Evolutionary conservation across 305 asterid species (phyloP).

Genomic region (Fraxinus dipetala): DNA sequence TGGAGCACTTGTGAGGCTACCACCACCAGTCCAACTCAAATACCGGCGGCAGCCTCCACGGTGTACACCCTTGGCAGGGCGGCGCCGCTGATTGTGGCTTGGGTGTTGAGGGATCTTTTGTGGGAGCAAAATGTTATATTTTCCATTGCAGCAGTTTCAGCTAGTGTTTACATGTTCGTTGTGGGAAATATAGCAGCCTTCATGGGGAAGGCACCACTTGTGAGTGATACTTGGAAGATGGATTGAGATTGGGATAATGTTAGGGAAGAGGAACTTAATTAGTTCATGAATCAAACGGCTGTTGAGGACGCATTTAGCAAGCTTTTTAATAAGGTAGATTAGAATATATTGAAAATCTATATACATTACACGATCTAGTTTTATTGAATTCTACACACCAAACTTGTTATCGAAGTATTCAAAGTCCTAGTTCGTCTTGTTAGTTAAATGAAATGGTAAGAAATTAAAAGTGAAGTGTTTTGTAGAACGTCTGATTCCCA

Average conservation of each 20-base stretch:
- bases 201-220: not conserved
- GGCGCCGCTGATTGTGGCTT: not conserved
- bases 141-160: constrained; percentile 1
- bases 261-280: not conserved
- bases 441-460: not conserved
- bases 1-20: not conserved
- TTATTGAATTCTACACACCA: not conserved
- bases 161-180: not conserved
- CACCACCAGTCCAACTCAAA: constrained; percentile 6
- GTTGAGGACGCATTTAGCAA: not conserved
- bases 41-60: not conserved
- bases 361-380: not conserved
- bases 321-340: not conserved
- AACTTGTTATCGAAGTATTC: not conserved
- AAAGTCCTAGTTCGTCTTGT: not conserved
- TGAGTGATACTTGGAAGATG: constrained; percentile 6
- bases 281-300: not conserved
- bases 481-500: not conserved
- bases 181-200: not conserved
- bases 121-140: not conserved
- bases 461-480: not conserved
- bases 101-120: not conserved
- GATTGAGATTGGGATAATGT: constrained; percentile 1
- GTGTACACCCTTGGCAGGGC: not conserved
- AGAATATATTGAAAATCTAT: not conserved